phyloP scores from a whole-genome alignment of 768 basidiomycete species.

The Obba rivulosa region DNA sequence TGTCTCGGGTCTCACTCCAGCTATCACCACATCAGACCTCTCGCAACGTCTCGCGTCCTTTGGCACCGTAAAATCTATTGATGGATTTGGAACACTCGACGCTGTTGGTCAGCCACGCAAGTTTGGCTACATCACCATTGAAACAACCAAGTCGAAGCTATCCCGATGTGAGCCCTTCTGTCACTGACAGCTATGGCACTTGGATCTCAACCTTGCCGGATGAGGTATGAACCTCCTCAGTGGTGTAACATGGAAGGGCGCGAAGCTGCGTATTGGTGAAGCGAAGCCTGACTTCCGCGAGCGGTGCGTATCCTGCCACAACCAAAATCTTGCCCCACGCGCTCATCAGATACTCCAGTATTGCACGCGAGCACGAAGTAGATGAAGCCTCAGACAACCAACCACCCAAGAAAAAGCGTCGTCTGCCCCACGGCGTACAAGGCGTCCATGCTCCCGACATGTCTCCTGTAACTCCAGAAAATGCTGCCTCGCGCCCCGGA shows the following conservation, averaged over 20 bases:
- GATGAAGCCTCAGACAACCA: constrained; percentile 19
- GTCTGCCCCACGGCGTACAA: constrained; percentile 27
- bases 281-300: constrained; percentile 72
- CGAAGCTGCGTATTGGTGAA: constrained; percentile 76
- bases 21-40: constrained; percentile 55
- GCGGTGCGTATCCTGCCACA: constrained; percentile 36
- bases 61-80: constrained; percentile 61
- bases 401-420: constrained; percentile 41
- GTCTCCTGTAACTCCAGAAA: constrained; percentile 56
- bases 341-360: constrained; percentile 16
- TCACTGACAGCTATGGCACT: constrained; percentile 1
- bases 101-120: constrained; percentile 61
- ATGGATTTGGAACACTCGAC: constrained; percentile 64
- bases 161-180: constrained; percentile 51
- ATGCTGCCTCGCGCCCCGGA: constrained; percentile 43
- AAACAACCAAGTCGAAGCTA: constrained; percentile 53
- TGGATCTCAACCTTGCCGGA: background rate
- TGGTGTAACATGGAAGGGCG: constrained; percentile 85
- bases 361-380: constrained; percentile 30
- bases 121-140: constrained; percentile 71
- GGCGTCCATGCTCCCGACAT: constrained; percentile 55
- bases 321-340: too few relatives aligned
- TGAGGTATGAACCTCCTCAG: constrained; percentile 71
- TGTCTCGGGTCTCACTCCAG: constrained; percentile 69
- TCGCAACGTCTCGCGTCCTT: constrained; percentile 54